Evolutionary conservation across 495 filamentous ascomycete genomes (phyloP).

Genomic region (Apiosordaria backusii): DNA sequence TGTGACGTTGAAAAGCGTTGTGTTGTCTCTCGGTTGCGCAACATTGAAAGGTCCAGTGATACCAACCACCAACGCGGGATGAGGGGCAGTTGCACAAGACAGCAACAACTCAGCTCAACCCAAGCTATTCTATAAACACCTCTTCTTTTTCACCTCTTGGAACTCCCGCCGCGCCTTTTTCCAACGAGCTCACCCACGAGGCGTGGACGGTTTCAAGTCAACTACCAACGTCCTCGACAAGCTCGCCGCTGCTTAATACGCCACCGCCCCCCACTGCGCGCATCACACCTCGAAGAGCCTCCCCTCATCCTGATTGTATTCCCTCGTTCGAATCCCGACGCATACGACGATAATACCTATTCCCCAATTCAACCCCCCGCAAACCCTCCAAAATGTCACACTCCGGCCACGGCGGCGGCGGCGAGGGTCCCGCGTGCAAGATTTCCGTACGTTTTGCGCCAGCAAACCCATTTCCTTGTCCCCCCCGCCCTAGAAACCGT

Average conservation of each 20-base stretch:
- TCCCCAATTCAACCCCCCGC: not conserved
- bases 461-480: not conserved
- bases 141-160: not conserved
- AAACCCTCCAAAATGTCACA: slow-evolving; percentile 18
- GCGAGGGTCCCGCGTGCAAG: slow-evolving; percentile 19
- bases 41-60: not conserved
- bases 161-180: not conserved
- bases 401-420: slow-evolving; percentile 13
- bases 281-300: not conserved
- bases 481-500: not conserved
- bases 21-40: not conserved
- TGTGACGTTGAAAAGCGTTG: not conserved
- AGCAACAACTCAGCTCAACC: not conserved
- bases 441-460: slow-evolving; percentile 17
- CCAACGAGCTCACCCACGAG: not conserved
- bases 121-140: not conserved
- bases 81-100: not conserved
- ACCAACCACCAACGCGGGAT: not conserved
- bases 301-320: not conserved
- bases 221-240: not conserved
- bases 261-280: not conserved
- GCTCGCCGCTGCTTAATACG: not conserved
- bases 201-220: not conserved
- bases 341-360: not conserved
- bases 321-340: not conserved